Evolutionary conservation across 345 rosid species (phyloP).

Genomic region (Eucalyptus guilfoylei): DNA sequence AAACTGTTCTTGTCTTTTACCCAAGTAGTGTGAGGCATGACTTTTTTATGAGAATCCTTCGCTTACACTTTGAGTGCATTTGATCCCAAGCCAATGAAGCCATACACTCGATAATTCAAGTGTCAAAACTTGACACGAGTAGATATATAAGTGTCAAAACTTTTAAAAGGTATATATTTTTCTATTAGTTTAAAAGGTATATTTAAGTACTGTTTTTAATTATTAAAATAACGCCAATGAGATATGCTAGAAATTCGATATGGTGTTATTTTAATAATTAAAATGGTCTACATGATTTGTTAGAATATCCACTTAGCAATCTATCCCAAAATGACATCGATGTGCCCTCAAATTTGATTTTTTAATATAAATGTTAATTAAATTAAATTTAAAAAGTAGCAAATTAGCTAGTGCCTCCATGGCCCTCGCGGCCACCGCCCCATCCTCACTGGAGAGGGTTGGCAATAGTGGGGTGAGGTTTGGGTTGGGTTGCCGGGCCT

Average conservation of each 20-base stretch:
- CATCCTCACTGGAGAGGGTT: rapidly evolving
- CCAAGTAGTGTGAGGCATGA: background rate
- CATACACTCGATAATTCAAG: too few species aligned
- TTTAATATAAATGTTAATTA: too few species aligned
- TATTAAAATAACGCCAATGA: too few species aligned
- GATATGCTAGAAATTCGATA: too few species aligned
- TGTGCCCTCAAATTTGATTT: too few species aligned
- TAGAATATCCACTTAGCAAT: too few species aligned
- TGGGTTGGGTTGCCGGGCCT: rapidly evolving
- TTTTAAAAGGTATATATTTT: too few species aligned
- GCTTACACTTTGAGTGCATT: background rate
- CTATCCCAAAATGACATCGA: rapidly evolving
- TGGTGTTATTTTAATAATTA: too few species aligned
- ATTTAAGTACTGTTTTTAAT: rapidly evolving
- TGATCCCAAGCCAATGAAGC: too few species aligned
- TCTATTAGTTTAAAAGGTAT: rapidly evolving
- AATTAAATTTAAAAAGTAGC: too few species aligned
- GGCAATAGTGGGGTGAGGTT: rapidly evolving
- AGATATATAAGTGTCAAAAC: too few species aligned
- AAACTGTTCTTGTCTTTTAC: background rate
- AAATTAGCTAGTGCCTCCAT: rapidly evolving
- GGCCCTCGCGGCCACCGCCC: rapidly evolving
- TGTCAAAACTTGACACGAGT: rapidly evolving
- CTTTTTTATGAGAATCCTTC: background rate
- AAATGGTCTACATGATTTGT: too few species aligned